Evolutionary conservation across 2,329 filamentous ascomycete genomes (phyloP).

Genomic region (Tympanopsis confertula): DNA sequence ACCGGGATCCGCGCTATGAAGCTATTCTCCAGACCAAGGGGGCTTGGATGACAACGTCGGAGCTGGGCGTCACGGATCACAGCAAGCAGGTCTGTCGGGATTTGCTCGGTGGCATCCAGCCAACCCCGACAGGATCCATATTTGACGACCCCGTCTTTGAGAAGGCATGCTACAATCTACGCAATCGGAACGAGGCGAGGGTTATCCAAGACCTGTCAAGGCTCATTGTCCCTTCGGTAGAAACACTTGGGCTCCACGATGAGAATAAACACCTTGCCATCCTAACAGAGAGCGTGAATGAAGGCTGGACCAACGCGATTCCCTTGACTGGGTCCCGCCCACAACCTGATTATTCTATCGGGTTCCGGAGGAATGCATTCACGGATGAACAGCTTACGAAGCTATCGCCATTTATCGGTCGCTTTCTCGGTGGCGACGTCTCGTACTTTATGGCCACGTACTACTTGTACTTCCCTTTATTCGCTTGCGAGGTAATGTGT

Average conservation of each 20-base stretch:
- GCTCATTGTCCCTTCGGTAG: slow-evolving; percentile 24
- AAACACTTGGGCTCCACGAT: slow-evolving; percentile 16
- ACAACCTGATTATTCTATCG: slow-evolving; percentile 30
- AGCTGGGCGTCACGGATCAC: slow-evolving; percentile 14
- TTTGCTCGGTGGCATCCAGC: slow-evolving; percentile 18
- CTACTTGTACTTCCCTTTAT: slow-evolving; percentile 35
- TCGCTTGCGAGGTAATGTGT: slow-evolving; percentile 34
- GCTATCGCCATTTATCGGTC: slow-evolving; percentile 22
- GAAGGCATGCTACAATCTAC: slow-evolving; percentile 15
- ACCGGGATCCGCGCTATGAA: slow-evolving; percentile 20
- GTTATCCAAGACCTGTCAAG: slow-evolving; percentile 24
- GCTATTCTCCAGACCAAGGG: slow-evolving; percentile 23
- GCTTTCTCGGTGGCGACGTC: slow-evolving; percentile 15
- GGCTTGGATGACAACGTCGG: slow-evolving; percentile 23
- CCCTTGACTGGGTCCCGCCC: slow-evolving; percentile 21
- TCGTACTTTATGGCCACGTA: slow-evolving; percentile 31
- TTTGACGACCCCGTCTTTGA: slow-evolving; percentile 25
- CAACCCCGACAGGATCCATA: slow-evolving; percentile 17
- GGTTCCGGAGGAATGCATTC: slow-evolving; percentile 27
- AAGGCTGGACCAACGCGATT: slow-evolving; percentile 26
- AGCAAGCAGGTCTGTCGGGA: slow-evolving; percentile 16
- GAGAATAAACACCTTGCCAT: slow-evolving; percentile 14
- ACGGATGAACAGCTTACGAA: slow-evolving; percentile 26
- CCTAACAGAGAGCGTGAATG: slow-evolving; percentile 26
- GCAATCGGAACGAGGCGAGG: slow-evolving; percentile 19